These are phyloP conservation scores for Aspergillus flavus DNA, from an alignment of 2,329 filamentous ascomycete species.

Conservation along the genomic window DNA sequence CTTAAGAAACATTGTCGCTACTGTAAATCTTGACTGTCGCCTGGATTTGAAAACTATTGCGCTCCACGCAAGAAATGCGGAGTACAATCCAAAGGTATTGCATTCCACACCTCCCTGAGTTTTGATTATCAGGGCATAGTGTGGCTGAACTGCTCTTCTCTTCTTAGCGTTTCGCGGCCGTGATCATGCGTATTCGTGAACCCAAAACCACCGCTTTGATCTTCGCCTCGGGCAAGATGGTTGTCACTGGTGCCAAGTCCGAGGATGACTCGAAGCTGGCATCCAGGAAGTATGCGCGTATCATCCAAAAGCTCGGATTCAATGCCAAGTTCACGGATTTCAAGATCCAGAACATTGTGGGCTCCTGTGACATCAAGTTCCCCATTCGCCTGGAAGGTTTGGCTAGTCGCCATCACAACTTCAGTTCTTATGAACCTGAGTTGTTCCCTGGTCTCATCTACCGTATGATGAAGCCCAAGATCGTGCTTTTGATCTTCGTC, in stretches of 20 bases:
- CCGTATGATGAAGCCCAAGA: conserved; percentile 99
- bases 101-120: conserved; percentile 37
- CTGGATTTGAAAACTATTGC: conserved; percentile 99
- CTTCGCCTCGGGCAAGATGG: conserved; percentile 99
- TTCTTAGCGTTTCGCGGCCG: conserved; percentile 90
- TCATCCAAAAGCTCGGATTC: conserved; percentile 99
- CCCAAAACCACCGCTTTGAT: conserved; percentile 98
- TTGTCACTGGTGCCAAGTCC: conserved; percentile 95
- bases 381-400: conserved; percentile 95
- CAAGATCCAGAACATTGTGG: conserved; percentile 99
- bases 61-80: conserved; percentile 94
- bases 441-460: conserved; percentile 99
- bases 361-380: conserved; percentile 99
- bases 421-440: conserved; percentile 98
- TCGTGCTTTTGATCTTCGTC: conserved; percentile 96
- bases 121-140: conserved; percentile 40
- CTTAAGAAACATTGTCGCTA: conserved; percentile 95
- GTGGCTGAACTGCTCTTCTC: conserved; percentile 48
- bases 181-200: conserved; percentile 99
- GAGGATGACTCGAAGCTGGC: conserved; percentile 98
- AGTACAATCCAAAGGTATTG: conserved; percentile 96
- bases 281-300: conserved; percentile 95
- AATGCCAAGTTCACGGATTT: conserved; percentile 99
- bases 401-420: conserved; percentile 97
- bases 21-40: conserved; percentile 96